phyloP scores from a whole-genome alignment of 441 rosid genomes.

The Populus trichocarpa region DNA sequence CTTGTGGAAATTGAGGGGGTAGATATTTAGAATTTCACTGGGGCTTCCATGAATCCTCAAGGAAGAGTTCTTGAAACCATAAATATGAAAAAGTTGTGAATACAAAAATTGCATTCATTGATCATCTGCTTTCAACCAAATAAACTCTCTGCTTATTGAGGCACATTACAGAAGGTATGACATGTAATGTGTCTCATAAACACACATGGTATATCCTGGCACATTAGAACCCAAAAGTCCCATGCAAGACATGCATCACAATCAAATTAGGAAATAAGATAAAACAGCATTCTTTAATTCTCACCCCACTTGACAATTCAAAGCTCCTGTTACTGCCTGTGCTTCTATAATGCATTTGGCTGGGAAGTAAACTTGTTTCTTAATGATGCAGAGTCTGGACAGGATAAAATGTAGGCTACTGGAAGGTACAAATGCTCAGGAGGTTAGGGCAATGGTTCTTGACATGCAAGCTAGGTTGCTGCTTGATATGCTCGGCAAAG shows the following conservation, averaged over 20 bases:
- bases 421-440: constrained; percentile 99
- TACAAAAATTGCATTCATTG: neutral
- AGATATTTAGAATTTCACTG: neutral
- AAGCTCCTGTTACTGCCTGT: neutral
- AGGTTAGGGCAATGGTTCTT: constrained; percentile 99
- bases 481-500: constrained; percentile 98
- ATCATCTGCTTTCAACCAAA: neutral
- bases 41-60: neutral
- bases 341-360: neutral
- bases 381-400: constrained; percentile 82
- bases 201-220: neutral
- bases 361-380: constrained; percentile 5
- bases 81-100: neutral
- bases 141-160: neutral
- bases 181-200: neutral
- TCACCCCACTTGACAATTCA: neutral
- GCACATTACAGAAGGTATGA: neutral
- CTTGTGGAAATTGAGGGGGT: neutral
- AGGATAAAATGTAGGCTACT: constrained; percentile 95
- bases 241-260: neutral
- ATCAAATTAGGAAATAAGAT: neutral
- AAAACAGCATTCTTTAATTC: neutral
- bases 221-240: neutral
- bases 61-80: neutral
- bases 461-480: constrained; percentile 99